Evolutionary conservation across 306 rosid species (phyloP), one percentile per base, ranked within the genome.

Genomic region (Lablab purpureus): DNA sequence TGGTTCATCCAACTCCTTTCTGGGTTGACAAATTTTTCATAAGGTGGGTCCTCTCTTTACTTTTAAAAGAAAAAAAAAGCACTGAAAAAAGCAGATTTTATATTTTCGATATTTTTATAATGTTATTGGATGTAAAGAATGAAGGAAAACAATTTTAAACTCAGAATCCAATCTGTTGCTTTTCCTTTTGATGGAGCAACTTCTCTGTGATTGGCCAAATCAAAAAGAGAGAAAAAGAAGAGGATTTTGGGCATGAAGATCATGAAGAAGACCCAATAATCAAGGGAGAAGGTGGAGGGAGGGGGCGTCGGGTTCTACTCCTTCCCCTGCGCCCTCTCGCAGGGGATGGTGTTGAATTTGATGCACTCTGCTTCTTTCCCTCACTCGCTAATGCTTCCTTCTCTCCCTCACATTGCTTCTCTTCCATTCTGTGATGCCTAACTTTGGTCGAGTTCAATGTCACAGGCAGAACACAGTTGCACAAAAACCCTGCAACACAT

Each of bases 401-500:
- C 54, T 80, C 93, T 77, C 87, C 97, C 76, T 94, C 94, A 59
- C 86, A 78, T 65, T 77, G 84, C 83, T 92, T 89, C 2, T 90
- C 90, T 27, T 88, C 92, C 10, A 88, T 87, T 73, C 75, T 86
- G 75, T 92, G 89, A 81, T 94, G 97, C 64, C 96, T 74, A 37
- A 94, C 92, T 91, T 84, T 94, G 0, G 94, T 90, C 14, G 93
- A 88, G 60, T 87, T 90, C 71, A 94, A 49, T 10, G 92, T 82
- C 83, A 84, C 97, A 6, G 98, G 98, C 66, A 94, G 86, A 71
- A 94, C 97, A 85, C 98, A 94, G 76, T 90, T 94, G 88, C 97
- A 94, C 50, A 94, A 23, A 81, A 91, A 89, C 21, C 97, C 98
- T 94, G 87, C 89, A 86, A 41, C 45, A 49, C n/a, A 40, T 1